These are phyloP conservation scores for Acanthamoeba culbertsoni DNA, from an alignment of 208 protist species.

Conservation along the genomic window DNA sequence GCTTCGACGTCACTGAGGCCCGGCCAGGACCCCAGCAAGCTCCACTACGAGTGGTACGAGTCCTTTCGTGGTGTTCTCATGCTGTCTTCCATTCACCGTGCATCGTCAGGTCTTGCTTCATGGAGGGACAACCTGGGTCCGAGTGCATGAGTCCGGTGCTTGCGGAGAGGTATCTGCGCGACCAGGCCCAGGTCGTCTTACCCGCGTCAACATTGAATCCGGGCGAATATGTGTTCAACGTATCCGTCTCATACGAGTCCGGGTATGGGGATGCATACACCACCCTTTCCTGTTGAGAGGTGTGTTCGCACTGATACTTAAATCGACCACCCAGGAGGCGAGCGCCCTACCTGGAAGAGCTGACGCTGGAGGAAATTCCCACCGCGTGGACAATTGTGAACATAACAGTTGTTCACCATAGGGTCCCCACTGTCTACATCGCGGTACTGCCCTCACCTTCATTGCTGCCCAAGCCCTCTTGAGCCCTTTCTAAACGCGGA, in stretches of 20 bases:
- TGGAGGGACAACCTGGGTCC: neutral
- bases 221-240: constrained; percentile 35
- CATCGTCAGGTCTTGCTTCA: neutral
- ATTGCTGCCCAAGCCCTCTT: too few species aligned
- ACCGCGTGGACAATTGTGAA: neutral
- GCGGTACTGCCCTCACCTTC: too few species aligned
- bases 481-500: too few species aligned
- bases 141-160: neutral
- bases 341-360: neutral
- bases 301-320: neutral
- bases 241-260: neutral
- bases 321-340: too few species aligned
- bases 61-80: too few species aligned
- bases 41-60: too few species aligned
- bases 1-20: neutral
- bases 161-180: neutral
- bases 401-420: neutral
- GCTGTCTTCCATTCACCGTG: too few species aligned
- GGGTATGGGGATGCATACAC: too few species aligned
- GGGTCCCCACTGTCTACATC: constrained; percentile 6
- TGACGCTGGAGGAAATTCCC: neutral
- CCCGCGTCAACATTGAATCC: neutral
- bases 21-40: neutral
- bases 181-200: neutral
- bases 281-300: neutral